Conservation (phyloP, 371 early-diverging fungal species). For the Vairimorpha necatrix region DNA sequence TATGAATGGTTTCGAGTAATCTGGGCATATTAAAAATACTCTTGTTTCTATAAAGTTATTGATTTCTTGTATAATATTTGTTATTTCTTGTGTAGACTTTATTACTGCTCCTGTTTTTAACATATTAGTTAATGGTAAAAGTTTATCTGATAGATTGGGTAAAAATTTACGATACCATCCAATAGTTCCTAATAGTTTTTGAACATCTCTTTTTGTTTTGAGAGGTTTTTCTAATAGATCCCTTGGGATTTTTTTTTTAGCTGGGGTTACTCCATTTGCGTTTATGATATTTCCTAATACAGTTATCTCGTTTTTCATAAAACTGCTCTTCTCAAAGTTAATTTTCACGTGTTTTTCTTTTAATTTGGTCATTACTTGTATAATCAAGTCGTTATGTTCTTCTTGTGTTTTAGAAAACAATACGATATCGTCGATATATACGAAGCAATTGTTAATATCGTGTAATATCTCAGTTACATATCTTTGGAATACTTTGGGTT, state of each 20-base stretch:
- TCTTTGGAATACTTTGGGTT: constrained; percentile 20
- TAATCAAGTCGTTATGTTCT: constrained; percentile 61
- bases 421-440: constrained; percentile 66
- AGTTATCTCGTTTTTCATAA: constrained; percentile 40
- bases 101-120: background rate
- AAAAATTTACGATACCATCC: constrained; percentile 2
- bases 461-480: background rate
- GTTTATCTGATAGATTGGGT: constrained; percentile 28
- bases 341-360: constrained; percentile 56
- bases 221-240: background rate
- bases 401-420: constrained; percentile 59
- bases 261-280: background rate
- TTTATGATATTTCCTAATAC: constrained; percentile 64
- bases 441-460: constrained; percentile 3
- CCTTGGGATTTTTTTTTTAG: background rate
- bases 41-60: background rate
- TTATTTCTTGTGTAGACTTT: background rate
- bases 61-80: background rate
- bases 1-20: constrained; percentile 27
- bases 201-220: background rate
- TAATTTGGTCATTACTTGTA: constrained; percentile 58
- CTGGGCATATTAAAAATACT: background rate
- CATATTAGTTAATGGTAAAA: background rate
- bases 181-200: background rate
- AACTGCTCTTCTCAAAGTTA: constrained; percentile 64